Evolutionary conservation across 768 basidiomycete species (phyloP), one percentile per base, ranked within the genome.

Genomic region (Leucosporidium yakuticum): DNA sequence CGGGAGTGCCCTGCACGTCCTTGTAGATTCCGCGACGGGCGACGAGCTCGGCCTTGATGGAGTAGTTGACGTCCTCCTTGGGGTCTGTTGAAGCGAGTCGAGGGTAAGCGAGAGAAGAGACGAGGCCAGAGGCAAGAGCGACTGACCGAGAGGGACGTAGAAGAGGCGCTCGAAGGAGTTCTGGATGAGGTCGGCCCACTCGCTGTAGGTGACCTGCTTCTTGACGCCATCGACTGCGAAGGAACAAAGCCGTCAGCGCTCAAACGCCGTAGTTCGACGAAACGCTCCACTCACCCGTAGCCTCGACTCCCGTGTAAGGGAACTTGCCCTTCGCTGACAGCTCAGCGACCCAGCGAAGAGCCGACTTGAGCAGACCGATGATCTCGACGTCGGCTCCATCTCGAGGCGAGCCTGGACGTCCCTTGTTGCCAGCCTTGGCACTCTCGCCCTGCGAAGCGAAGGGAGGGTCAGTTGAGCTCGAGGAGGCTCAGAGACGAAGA

Each of bases 341-440:
- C 62, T 83, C 81, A 71, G 84, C 84, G 65, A 99, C 76, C 96
- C 96, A 99, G 60, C 90, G 83, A 71, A 99, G 78, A 0, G 95
- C 89, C 77, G 92, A 95, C 83, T 94, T 94, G 72, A 93, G 78
- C 63, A 99, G 79, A 11, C 96, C 96, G 4, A 88, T 92, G 71
- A 98, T 97, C 80, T 99, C 96, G 49, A 99, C 83, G 0, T 96
- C 94, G 0, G 95, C 90, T 14, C 96, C 96, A 76, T 98, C 94
- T 72, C 96, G 83, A 1, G 96, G 94, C 0, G 94, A 95, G 15
- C 91, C 96, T n/a, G 96, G 96, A 36, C 88, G 79, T 34, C 96
- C 96, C 79, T 94, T 96, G 62, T 88, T 97, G 2, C 92, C 91
- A 6, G 96, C 95, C 74, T 86, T 90, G 67, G 81, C 82, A 4